Evolutionary conservation across 345 rosid species (phyloP).

Genomic region (Syzygium aqueum): DNA sequence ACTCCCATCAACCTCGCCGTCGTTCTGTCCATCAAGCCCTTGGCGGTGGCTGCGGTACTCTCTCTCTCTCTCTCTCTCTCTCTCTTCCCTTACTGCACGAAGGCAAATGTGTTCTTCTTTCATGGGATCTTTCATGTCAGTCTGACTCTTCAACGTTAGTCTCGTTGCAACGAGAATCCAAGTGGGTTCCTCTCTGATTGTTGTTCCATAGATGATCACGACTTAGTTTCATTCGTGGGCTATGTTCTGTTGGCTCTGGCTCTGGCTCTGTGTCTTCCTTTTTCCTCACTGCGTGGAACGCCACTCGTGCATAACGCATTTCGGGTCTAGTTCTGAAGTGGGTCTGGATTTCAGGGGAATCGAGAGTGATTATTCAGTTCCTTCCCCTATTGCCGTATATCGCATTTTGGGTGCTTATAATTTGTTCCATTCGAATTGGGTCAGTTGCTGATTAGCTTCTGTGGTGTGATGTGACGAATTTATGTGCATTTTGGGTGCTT

Average conservation of each 20-base stretch:
- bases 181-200: background rate
- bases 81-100: background rate
- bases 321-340: background rate
- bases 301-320: background rate
- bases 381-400: background rate
- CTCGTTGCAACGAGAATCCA: background rate
- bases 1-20: conserved; percentile 26
- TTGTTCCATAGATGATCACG: background rate
- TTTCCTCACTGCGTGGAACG: background rate
- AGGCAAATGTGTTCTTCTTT: background rate
- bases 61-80: background rate
- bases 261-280: background rate
- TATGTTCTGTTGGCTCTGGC: background rate
- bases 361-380: background rate
- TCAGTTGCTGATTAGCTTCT: conserved; percentile 61
- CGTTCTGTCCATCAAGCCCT: conserved; percentile 65
- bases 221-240: background rate
- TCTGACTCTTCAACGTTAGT: background rate
- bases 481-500: background rate
- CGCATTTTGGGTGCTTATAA: background rate
- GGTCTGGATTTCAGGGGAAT: background rate
- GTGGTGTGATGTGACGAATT: background rate
- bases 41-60: conserved; percentile 57
- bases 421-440: background rate
- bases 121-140: background rate